Base-by-base conservation (phyloP, 2,329 filamentous ascomycete species). In the Talaromyces sp. region DNA sequence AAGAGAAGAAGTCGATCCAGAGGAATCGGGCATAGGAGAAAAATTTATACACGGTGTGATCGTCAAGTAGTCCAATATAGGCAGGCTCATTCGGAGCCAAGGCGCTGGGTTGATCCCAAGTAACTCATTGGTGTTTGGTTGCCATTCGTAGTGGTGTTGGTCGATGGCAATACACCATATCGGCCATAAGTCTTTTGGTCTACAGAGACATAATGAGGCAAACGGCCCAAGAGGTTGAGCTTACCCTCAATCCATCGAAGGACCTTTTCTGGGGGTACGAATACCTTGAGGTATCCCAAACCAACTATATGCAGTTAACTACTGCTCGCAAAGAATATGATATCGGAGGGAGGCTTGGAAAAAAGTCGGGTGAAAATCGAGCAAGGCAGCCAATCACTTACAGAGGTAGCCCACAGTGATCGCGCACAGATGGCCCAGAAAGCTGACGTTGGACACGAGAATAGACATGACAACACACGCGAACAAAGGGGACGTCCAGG, bases 161-260 rank as follows among this genome's bases (percentile, higher is more conserved):
- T 78, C 1, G 85, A 81, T 2, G 92, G 93, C 51, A 97, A 77
- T 13, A 97, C 89, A 2, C 93, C 93, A 65, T 96, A 97, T 48
- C 93, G 83, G 7, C 93, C 93, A 66, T 93, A 96, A 5, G 90
- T 96, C 80, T 96, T 97, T 74, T 96, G 92, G 67, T 97, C 93
- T 14, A 97, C 87, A 51, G 90, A 95, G 43, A 97, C 88, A 66
- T 96, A 97, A 74, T 96, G 90, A 40, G 93, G 93, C 22, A 97
- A 75, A 54, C 91, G 82, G 17, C 86, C 89, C 19, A 96, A 80
- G 9, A 97, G 80, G 67, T 96, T 94, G 54, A 97, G 77, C 70
- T 93, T 95, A 16, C 84, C 85, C 75, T 99, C 94, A 50, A 97
- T 82, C 86, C 89, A 97, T 60, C 91, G 83, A 51, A 97, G 79